Percentiles rank a stretch among this genome's conserved stretches.
Conservation (phyloP, 768 basidiomycete species). For the Pleurotus salmoneostramineus region DNA sequence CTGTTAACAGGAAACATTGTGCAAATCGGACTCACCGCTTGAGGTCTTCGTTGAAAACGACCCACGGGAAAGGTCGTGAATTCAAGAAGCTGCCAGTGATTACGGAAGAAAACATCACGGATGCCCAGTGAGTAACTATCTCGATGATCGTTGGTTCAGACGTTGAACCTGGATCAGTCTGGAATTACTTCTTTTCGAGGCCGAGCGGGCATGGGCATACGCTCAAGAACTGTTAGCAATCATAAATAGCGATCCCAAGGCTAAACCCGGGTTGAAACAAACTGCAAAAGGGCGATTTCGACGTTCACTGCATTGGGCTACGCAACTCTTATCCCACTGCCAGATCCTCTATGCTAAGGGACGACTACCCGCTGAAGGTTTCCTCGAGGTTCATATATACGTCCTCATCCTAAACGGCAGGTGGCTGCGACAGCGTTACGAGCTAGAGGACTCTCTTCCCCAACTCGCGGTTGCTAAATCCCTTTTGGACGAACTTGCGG, state of each 20-base stretch:
- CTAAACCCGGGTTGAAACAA: constrained; percentile 53
- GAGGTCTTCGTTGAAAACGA: constrained; percentile 78
- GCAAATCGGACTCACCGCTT: constrained; percentile 87
- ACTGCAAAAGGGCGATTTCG: constrained; percentile 79
- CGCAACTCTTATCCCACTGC: constrained; percentile 69
- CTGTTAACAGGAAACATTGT: constrained; percentile 71
- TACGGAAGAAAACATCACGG: constrained; percentile 65
- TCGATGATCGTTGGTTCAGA: neutral
- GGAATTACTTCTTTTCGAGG: constrained; percentile 82
- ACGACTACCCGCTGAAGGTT: constrained; percentile 50
- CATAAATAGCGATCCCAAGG: constrained; percentile 45
- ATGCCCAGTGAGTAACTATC: constrained; percentile 69
- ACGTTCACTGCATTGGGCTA: constrained; percentile 75
- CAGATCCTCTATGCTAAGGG: constrained; percentile 55
- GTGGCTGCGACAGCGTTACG: constrained; percentile 70
- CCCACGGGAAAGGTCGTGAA: constrained; percentile 85
- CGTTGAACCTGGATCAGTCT: constrained; percentile 40
- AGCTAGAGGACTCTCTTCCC: constrained; percentile 70
- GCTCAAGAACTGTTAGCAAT: constrained; percentile 71
- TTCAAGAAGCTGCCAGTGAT: constrained; percentile 81
- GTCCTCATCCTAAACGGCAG: constrained; percentile 80
- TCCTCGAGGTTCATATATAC: constrained; percentile 75
- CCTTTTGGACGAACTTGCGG: constrained; percentile 66
- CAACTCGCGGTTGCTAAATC: constrained; percentile 77
- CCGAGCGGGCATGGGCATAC: constrained; percentile 90